Conservation (phyloP, 2,329 filamentous ascomycete genomes). For the Aaosphaeria arxii region DNA sequence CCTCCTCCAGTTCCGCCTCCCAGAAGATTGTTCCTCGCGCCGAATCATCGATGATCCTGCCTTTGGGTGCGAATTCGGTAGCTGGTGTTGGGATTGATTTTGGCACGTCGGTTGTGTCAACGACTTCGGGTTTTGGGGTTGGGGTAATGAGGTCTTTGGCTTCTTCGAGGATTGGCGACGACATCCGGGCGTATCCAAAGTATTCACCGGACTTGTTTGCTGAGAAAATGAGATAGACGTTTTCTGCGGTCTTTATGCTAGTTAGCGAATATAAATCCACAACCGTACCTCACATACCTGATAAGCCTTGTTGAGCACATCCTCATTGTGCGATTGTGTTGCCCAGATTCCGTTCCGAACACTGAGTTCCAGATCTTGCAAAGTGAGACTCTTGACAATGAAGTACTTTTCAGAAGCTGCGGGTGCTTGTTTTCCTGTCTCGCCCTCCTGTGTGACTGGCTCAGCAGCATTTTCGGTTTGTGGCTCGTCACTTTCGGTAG, state of each 20-base stretch:
- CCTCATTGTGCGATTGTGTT: constrained; percentile 90
- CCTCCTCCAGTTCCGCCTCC: constrained; percentile 71
- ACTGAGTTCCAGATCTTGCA: constrained; percentile 86
- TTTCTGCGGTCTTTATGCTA: constrained; percentile 63
- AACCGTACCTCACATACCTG: constrained; percentile 54
- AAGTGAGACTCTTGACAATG: constrained; percentile 86
- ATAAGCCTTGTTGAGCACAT: constrained; percentile 77
- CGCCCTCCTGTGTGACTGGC: constrained; percentile 4
- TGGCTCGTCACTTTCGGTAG: constrained; percentile 9
- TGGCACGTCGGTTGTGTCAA: constrained; percentile 63
- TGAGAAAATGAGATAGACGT: constrained; percentile 90
- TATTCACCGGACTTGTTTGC: constrained; percentile 98
- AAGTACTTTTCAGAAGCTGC: constrained; percentile 74
- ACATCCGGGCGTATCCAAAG: constrained; percentile 91
- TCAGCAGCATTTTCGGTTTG: constrained; percentile 5
- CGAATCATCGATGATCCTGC: constrained; percentile 88
- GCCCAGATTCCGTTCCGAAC: constrained; percentile 89
- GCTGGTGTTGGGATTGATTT: constrained; percentile 77
- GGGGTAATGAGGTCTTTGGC: constrained; percentile 46
- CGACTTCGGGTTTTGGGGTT: constrained; percentile 59
- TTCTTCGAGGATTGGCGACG: constrained; percentile 77
- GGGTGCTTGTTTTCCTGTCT: constrained; percentile 12
- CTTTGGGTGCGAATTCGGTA: constrained; percentile 74
- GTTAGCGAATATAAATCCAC: constrained; percentile 15
- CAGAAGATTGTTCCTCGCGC: constrained; percentile 95